Base-by-base conservation (phyloP, 305 asterid genomes). In the Coffea humblotiana region DNA sequence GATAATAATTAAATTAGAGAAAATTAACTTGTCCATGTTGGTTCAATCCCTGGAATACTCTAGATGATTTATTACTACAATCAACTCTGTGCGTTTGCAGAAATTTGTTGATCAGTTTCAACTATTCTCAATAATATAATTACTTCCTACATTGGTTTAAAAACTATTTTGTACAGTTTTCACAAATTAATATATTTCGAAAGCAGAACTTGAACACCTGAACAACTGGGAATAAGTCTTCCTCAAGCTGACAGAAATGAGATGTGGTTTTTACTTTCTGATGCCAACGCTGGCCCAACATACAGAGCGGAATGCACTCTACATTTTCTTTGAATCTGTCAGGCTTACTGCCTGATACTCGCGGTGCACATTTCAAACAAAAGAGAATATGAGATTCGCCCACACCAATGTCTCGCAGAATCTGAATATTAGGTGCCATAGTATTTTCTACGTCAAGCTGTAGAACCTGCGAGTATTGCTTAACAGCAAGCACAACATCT, bases 321-420 rank as follows among this genome's bases (percentile, higher is more conserved):
- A 16, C 72, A 40, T 3, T 6, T 40, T 60, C 58, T 45, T n/a
- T 27, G 23, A 61, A 76, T 37, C 71, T 40, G 12, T 63, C 25
- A 25, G 60, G 4, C 10, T 5, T 63, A 14, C 54, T 14, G 21
- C 16, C 8, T 27, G 43, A 14, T 3, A 43, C 58, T 40, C 54
- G 11, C 16, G 37, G 79, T 23, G 21, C n/a, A 16, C 11, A 12
- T 10, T 8, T 37, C 25, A 81, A 16, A 11, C 8, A 58, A 37
- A 40, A n/a, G 5, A 37, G 14, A 10, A 81, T 70, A 13, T n/a
- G 37, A 18, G 77, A 69, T n/a, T 58, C 76, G 2, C 79, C 78
- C 45, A 86, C 88, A 11, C 88, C 87, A 1, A 78, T 78, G 48
- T 72, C 72, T 18, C 74, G 75, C 60, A 88, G 71, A 72, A 68